Percentiles rank a stretch among this genome's conserved stretches.
Evolutionary conservation across 345 rosid species (phyloP).

Genomic region (Camelina laxa): DNA sequence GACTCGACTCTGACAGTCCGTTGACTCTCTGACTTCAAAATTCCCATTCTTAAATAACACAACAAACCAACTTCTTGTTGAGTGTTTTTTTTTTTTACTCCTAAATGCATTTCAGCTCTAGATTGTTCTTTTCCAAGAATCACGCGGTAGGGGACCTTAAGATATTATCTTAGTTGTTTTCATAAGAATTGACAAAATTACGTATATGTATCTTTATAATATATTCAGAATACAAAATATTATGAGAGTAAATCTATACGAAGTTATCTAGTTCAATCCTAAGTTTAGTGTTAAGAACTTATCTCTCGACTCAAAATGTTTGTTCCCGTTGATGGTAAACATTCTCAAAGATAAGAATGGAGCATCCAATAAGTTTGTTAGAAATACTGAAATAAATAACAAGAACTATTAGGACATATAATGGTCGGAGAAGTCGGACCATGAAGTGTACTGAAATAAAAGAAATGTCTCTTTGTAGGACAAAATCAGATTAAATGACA

Average conservation of each 20-base stretch:
- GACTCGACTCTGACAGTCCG: constrained; percentile 47
- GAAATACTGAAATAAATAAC: constrained; percentile 19
- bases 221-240: background rate
- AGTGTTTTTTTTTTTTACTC: background rate
- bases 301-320: background rate
- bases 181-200: background rate
- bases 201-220: background rate
- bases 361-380: constrained; percentile 13
- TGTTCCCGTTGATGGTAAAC: constrained; percentile 19
- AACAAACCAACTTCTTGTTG: constrained; percentile 16
- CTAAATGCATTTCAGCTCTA: background rate
- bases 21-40: constrained; percentile 63
- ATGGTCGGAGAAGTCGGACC: constrained; percentile 44
- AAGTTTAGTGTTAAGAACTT: too few relatives aligned
- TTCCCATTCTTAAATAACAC: background rate
- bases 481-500: constrained; percentile 33
- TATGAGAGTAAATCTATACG: too few relatives aligned
- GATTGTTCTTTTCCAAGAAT: constrained; percentile 26
- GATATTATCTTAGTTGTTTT: constrained; percentile 6
- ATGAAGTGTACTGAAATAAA: constrained; percentile 36
- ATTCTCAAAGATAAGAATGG: background rate
- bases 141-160: constrained; percentile 32
- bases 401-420: constrained; percentile 15
- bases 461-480: constrained; percentile 41
- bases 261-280: too few relatives aligned